These are phyloP conservation scores for Hyaloscypha hepaticicola DNA, from an alignment of 495 filamentous ascomycete genomes.

Conservation along the genomic window DNA sequence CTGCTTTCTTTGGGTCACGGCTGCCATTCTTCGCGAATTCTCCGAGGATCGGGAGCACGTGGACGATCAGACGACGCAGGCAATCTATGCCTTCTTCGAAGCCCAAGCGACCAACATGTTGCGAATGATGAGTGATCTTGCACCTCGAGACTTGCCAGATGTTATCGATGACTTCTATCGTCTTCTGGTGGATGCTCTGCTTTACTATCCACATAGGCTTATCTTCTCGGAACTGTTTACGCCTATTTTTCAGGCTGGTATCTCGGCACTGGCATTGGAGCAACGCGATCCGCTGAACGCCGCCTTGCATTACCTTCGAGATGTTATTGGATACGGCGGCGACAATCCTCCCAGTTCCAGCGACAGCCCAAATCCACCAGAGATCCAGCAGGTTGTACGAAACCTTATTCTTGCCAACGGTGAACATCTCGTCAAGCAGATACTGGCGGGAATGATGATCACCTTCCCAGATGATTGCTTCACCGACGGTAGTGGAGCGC, in stretches of 20 bases:
- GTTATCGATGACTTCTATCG: conserved; percentile 99
- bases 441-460: conserved; percentile 98
- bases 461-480: conserved; percentile 94
- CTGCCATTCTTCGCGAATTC: conserved; percentile 92
- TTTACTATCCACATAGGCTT: conserved; percentile 84
- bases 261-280: conserved; percentile 80
- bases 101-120: conserved; percentile 87
- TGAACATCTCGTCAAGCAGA: conserved; percentile 75
- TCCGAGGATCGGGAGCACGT: conserved; percentile 83
- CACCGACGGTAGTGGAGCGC: conserved; percentile 86
- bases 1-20: conserved; percentile 96
- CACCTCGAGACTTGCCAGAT: conserved; percentile 86
- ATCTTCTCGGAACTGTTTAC: conserved; percentile 74
- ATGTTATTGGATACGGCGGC: conserved; percentile 86
- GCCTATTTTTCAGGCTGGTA: conserved; percentile 81
- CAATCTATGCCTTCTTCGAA: conserved; percentile 93
- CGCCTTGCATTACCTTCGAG: conserved; percentile 88
- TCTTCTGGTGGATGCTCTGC: conserved; percentile 80
- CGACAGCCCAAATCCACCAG: conserved; percentile 56
- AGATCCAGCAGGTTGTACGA: conserved; percentile 70
- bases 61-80: conserved; percentile 75
- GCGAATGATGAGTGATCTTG: conserved; percentile 80
- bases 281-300: conserved; percentile 88
- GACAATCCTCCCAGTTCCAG: conserved; percentile 72
- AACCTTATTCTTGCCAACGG: conserved; percentile 69